Conservation (phyloP, 192 early-diverging fungal species). For the Dispira simplex region DNA sequence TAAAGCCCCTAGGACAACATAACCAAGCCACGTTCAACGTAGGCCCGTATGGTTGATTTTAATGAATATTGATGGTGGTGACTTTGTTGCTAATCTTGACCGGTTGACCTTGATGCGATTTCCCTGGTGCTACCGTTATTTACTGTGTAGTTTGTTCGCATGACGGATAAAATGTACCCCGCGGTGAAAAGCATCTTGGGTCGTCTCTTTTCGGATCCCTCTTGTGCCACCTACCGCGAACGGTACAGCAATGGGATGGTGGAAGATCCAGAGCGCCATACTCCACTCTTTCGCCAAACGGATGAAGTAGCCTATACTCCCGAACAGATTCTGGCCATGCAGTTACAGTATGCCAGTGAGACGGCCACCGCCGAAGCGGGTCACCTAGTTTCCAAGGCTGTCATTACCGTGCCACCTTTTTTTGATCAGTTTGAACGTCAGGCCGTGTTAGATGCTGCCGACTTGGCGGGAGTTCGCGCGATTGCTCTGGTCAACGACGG, state of each 20-base stretch:
- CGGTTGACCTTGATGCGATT: no score
- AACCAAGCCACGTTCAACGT: no score
- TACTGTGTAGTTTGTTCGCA: slow-evolving; percentile 46
- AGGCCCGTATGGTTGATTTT: no score
- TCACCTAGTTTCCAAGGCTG: slow-evolving; percentile 64
- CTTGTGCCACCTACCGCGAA: slow-evolving; percentile 50
- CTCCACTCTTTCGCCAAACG: slow-evolving; percentile 52
- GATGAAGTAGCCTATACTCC: slow-evolving; percentile 39
- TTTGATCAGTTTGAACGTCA: slow-evolving; percentile 82
- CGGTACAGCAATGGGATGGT: slow-evolving; percentile 70
- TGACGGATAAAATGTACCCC: slow-evolving; percentile 69
- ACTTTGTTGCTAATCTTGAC: no score
- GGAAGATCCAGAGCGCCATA: slow-evolving; percentile 41
- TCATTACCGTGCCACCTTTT: slow-evolving; percentile 90
- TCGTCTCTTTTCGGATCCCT: slow-evolving; percentile 50
- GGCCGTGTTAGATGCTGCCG: slow-evolving; percentile 84
- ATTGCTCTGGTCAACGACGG: slow-evolving; percentile 84
- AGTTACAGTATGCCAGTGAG: slow-evolving; percentile 74
- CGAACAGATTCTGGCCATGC: slow-evolving; percentile 89
- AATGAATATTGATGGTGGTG: no score
- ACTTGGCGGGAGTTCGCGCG: slow-evolving; percentile 71
- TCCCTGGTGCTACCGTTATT: no score
- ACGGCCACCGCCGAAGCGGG: slow-evolving; percentile 65
- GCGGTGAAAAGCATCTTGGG: slow-evolving; percentile 78
- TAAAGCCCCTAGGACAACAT: no score